phyloP scores from a whole-genome alignment of 208 protist genomes.

The Leishmania mexicana region DNA sequence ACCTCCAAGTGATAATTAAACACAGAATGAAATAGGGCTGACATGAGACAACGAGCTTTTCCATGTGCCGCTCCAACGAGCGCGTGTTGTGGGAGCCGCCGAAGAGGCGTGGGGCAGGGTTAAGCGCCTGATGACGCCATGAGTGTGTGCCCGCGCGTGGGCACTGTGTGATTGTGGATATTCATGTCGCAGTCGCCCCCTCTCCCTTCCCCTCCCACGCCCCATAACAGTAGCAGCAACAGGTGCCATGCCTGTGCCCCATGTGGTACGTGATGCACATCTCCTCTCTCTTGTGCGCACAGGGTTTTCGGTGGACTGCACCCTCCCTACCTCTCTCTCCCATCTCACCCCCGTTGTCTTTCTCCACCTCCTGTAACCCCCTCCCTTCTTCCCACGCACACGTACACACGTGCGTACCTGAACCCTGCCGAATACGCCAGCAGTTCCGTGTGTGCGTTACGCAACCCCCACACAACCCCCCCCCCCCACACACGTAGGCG shows the following conservation, averaged over 20 bases:
- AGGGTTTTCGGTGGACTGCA: neutral
- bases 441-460: slow-evolving; percentile 9
- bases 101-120: neutral
- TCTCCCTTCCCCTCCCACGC: neutral
- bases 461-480: neutral
- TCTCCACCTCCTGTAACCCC: neutral
- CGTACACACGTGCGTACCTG: neutral
- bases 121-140: neutral
- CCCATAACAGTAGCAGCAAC: neutral
- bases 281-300: neutral
- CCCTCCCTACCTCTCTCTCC: neutral
- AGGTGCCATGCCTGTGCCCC: neutral
- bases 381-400: slow-evolving; percentile 7
- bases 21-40: neutral
- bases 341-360: neutral
- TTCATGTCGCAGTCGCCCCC: neutral
- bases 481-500: neutral
- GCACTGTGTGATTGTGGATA: neutral
- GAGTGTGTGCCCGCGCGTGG: neutral
- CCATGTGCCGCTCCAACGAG: neutral
- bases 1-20: neutral
- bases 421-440: slow-evolving; percentile 1
- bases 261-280: neutral
- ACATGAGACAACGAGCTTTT: no score
- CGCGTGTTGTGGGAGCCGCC: neutral